A percentile compares a stretch with the other conserved stretches of the same genome.
phyloP scores from a whole-genome alignment of 345 rosid genomes.

The Sonneratia caseolaris region DNA sequence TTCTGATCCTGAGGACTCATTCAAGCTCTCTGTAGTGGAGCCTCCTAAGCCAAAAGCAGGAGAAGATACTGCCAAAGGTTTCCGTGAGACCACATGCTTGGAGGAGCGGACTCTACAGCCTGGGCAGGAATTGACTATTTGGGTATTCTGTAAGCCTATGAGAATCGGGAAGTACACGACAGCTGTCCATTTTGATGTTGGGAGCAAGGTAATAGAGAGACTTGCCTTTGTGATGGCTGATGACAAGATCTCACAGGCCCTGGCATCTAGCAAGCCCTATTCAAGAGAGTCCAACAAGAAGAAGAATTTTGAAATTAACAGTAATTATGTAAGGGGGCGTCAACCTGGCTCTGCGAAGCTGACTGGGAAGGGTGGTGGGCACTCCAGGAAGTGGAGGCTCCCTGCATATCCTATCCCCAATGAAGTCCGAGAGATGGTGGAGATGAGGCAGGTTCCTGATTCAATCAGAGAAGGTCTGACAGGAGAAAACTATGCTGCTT shows the following conservation, averaged over 20 bases:
- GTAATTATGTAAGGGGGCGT: slow-evolving; percentile 33
- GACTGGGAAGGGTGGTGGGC: slow-evolving; percentile 7
- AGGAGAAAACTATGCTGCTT: slow-evolving; percentile 35
- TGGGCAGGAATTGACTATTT: slow-evolving; percentile 45
- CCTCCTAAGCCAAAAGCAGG: slow-evolving; percentile 35
- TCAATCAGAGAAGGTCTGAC: slow-evolving; percentile 37
- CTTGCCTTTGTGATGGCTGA: slow-evolving; percentile 67
- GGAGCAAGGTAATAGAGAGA: slow-evolving; percentile 44
- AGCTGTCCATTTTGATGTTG: slow-evolving; percentile 49
- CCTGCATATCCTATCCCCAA: slow-evolving; percentile 56
- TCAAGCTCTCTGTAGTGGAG: slow-evolving; percentile 55
- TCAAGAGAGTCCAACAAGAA: slow-evolving; percentile 38
- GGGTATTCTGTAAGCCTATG: slow-evolving; percentile 69
- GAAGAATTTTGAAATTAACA: slow-evolving; percentile 39
- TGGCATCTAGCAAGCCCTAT: slow-evolving; percentile 45
- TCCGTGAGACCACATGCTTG: slow-evolving; percentile 32
- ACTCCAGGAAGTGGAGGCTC: slow-evolving; percentile 34
- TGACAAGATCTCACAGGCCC: slow-evolving; percentile 56
- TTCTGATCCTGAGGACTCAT: slow-evolving; percentile 48
- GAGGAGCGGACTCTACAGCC: slow-evolving; percentile 84
- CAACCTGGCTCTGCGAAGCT: slow-evolving; percentile 18
- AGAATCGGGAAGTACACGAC: slow-evolving; percentile 64
- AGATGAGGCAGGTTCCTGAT: slow-evolving; percentile 46
- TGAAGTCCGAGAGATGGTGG: slow-evolving; percentile 48
- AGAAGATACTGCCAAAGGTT: slow-evolving; percentile 18